phyloP scores from a whole-genome alignment of 345 rosid species.

The Atalantia buxifolia region DNA sequence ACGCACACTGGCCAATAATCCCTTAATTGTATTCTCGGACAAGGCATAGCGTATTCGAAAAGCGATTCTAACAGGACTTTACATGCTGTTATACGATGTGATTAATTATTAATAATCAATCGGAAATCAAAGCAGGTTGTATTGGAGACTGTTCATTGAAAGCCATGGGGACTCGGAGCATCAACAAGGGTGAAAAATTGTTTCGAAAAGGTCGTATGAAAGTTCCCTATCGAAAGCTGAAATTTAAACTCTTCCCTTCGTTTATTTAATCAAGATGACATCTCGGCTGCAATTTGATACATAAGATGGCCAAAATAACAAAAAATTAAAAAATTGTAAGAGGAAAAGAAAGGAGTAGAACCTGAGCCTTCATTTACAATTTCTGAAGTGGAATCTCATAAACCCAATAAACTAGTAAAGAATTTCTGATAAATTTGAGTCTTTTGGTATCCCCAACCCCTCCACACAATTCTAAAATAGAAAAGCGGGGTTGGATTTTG shows the following conservation, averaged over 20 bases:
- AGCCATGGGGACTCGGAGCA: too few species aligned
- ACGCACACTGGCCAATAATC: not conserved
- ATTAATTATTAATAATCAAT: not conserved
- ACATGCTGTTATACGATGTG: not conserved
- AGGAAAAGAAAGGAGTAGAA: too few species aligned
- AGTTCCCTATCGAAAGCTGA: not conserved
- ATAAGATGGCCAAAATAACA: not conserved
- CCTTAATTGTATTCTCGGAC: too few species aligned
- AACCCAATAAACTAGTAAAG: not conserved
- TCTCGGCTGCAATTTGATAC: not conserved
- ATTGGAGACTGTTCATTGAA: too few species aligned
- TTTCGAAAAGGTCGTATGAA: not conserved
- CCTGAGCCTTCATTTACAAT: not conserved
- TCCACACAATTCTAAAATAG: not conserved
- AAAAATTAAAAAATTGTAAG: not conserved
- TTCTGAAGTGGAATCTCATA: not conserved
- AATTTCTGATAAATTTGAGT: not conserved
- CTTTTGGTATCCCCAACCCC: constrained; percentile 2
- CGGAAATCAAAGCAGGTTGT: not conserved
- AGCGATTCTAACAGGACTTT: not conserved
- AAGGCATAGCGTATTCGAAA: too few species aligned
- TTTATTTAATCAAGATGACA: not conserved
- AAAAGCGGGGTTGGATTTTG: not conserved
- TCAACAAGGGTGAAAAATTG: too few species aligned
- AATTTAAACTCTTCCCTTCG: not conserved